Evolutionary conservation across 2,329 filamentous ascomycete species (phyloP), one percentile per base, ranked within the genome.

Genomic region (Fusarium guadeloupense): DNA sequence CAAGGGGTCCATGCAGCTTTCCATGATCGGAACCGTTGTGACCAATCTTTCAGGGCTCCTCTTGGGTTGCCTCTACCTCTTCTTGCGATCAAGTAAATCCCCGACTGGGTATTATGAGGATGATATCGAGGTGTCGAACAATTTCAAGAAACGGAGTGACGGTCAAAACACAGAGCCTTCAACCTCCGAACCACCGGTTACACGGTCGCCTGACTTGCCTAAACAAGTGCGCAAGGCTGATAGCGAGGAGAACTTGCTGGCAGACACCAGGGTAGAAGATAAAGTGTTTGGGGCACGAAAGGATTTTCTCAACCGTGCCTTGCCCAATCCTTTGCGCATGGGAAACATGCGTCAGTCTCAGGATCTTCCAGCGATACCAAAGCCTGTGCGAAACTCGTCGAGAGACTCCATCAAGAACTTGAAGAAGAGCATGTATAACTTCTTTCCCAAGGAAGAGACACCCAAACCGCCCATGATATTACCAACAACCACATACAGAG

Each of bases 1-100:
- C 30, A 71, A 75, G 43, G 72, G 78, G 23, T 77, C 80, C 10
- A 75, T 83, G 38, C 82, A 72, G 54, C 75, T 88, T 5, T 80
- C 85, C 3, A 86, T 89, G 79, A 83, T 89, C 34, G 85, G 86
- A 21, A 84, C 87, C 14, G 85, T 91, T 7, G 85, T 87, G 4
- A 79, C 86, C 14, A 90, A 90, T 68, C 78, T 89, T 3, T 87
- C 87, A 0, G 89, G 88, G 3, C 75, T 91, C 14, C 80, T 87
- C 71, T 87, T 85, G 14, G 86, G 87, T 5, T 83, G 86, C 14
- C 79, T 90, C 20, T 88, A 90, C 65, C 76, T 91, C 9, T 88
- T 90, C 66, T 78, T 91, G 43, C 83, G 88, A 62, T 86, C 87
- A 4, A 88, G 85, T 62, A 84, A 82, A 13, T 79, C 83, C 12